Base-by-base conservation (phyloP, 306 rosid genomes). In the Casuarina cunninghamiana region DNA sequence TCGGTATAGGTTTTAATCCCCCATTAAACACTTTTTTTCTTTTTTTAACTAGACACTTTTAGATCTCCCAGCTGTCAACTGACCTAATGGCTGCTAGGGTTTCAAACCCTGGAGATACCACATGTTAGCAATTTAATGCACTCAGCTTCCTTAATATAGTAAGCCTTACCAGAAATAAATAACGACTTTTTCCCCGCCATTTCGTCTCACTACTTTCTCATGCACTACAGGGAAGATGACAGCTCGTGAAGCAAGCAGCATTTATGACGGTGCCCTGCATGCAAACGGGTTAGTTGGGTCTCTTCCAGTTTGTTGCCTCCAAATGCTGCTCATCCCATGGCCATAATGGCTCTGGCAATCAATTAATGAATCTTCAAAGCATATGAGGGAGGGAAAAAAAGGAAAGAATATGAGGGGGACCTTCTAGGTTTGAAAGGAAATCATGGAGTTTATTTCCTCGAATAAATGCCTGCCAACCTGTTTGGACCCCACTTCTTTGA, bases 41-140 rank as follows among this genome's bases (percentile, higher is more conserved):
- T 26, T 26, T 26, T 26, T 26, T 26, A 26, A 26, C 32, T 26
- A 53, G n/a, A 46, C 35, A 39, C 6, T 43, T 71, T 49, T 43
- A 39, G 67, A 72, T 53, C n/a, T 6, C 43, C 67, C 44, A 57
- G 62, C 78, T 42, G 17, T 53, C 60, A 37, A 37, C 71, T 54
- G 43, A 75, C 54, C 75, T 16, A 44, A 7, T 42, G 57, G 41
- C 78, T 78, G 80, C 46, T 55, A 73, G 54, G 62, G 44, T 54
- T 81, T 69, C 54, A 75, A 46, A 53, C 44, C 58, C 55, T 35
- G 69, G 69, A 35, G 57, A 68, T 71, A 71, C 26, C 26, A 41
- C 39, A 58, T 66, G 42, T 37, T 1, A 60, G n/a, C 11, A 79
- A 79, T 83, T 81, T 67, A 79, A 81, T 70, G 84, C 73, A 41